phyloP scores from a whole-genome alignment of 2,329 filamentous ascomycete species.

The Paecilomyces niveus region DNA sequence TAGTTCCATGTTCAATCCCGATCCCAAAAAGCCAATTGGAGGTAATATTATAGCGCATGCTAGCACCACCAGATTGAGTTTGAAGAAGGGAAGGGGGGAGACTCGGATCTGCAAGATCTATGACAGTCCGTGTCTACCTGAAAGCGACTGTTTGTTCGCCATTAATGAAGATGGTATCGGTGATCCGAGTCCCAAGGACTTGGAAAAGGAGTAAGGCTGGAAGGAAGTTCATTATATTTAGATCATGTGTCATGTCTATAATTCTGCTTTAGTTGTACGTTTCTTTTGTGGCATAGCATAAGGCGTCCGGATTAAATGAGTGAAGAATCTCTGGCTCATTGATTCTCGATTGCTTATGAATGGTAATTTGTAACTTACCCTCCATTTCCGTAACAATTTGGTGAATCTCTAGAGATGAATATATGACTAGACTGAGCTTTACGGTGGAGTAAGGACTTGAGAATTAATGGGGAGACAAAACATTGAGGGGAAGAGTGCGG shows the following conservation, averaged over 20 bases:
- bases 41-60: constrained; percentile 98
- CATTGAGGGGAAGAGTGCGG: not conserved
- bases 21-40: constrained; percentile 97
- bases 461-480: not conserved
- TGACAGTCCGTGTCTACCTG: constrained; percentile 92
- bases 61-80: constrained; percentile 84
- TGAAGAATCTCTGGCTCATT: not conserved
- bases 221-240: not conserved
- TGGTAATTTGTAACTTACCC: not conserved
- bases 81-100: constrained; percentile 93
- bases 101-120: constrained; percentile 99
- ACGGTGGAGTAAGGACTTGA: not conserved
- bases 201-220: constrained; percentile 64
- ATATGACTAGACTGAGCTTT: not conserved
- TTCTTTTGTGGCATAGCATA: constrained; percentile 4
- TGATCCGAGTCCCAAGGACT: constrained; percentile 89
- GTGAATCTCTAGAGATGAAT: not conserved
- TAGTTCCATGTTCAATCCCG: constrained; percentile 97
- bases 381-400: not conserved
- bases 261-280: not conserved
- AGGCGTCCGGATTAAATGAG: constrained; percentile 1
- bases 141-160: constrained; percentile 93
- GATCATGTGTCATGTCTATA: not conserved
- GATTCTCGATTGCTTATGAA: not conserved
- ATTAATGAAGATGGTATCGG: constrained; percentile 97